Conservation (phyloP, 345 rosid genomes). For the Angophora floribunda region DNA sequence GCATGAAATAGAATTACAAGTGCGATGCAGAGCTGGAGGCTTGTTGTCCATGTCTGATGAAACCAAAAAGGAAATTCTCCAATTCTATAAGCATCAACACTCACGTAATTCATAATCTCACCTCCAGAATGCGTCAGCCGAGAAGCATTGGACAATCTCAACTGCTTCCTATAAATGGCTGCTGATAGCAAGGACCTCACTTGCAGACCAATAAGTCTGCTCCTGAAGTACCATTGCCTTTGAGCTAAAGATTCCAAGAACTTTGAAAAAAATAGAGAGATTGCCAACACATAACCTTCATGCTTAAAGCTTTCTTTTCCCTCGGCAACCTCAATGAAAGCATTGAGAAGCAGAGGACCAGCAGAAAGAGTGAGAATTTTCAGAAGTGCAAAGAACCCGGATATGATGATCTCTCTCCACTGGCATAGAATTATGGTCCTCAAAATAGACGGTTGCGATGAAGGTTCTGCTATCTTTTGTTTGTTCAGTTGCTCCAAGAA, state of each 20-base stretch:
- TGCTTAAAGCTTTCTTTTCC: conserved; percentile 52
- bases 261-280: conserved; percentile 54
- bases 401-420: conserved; percentile 51
- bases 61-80: conserved; percentile 97
- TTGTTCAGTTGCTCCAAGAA: conserved; percentile 45
- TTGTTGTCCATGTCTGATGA: conserved; percentile 92
- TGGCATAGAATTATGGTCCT: conserved; percentile 51
- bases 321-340: conserved; percentile 85
- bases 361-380: conserved; percentile 69
- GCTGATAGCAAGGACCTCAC: conserved; percentile 79
- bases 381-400: conserved; percentile 79
- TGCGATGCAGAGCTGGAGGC: conserved; percentile 74
- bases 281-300: conserved; percentile 68
- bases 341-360: conserved; percentile 83
- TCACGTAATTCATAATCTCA: conserved; percentile 86
- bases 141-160: conserved; percentile 66
- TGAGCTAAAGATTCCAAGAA: conserved; percentile 72
- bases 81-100: conserved; percentile 87
- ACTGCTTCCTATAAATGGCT: conserved; percentile 73
- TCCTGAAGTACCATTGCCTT: conserved; percentile 89
- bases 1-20: conserved; percentile 67
- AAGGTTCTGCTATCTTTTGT: conserved; percentile 30
- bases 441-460: conserved; percentile 42
- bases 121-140: conserved; percentile 76
- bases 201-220: conserved; percentile 70